phyloP scores from a whole-genome alignment of 768 basidiomycete genomes.

The Lepiota brunneoincarnata region DNA sequence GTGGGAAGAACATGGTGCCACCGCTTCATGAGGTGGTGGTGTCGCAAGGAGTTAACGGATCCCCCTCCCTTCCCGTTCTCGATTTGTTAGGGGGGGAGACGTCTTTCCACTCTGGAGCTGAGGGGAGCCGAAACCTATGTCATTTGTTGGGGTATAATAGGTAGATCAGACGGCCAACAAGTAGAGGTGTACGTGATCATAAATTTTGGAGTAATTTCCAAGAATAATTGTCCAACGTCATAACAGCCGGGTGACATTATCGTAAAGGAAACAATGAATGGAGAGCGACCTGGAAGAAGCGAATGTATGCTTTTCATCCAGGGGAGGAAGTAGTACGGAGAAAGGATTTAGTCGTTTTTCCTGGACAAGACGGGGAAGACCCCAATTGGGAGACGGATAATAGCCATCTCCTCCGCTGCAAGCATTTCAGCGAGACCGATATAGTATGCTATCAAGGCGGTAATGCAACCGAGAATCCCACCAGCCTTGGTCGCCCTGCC shows the following conservation, averaged over 20 bases:
- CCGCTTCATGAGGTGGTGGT: too few relatives aligned
- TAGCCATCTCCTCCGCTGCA: constrained; percentile 35
- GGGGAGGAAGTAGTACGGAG: background rate
- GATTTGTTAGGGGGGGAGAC: too few relatives aligned
- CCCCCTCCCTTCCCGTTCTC: too few relatives aligned
- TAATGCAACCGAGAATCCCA: constrained; percentile 42
- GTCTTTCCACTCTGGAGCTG: too few relatives aligned
- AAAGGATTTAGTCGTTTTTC: constrained; percentile 13
- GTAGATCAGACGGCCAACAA: background rate
- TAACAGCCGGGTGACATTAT: background rate
- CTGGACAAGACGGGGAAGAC: constrained; percentile 33
- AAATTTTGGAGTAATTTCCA: background rate
- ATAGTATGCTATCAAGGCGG: constrained; percentile 47
- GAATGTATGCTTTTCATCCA: background rate
- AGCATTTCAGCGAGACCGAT: constrained; percentile 44
- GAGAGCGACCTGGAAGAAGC: background rate
- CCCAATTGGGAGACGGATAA: constrained; percentile 41
- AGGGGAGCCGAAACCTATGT: too few relatives aligned
- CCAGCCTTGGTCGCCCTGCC: constrained; percentile 38
- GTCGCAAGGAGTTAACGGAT: too few relatives aligned
- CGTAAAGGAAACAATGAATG: background rate
- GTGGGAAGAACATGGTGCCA: too few relatives aligned
- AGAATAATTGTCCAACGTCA: background rate
- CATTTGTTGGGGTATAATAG: background rate
- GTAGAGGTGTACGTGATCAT: background rate